phyloP scores from a whole-genome alignment of 768 basidiomycete genomes.

The Mycena haematopus region DNA sequence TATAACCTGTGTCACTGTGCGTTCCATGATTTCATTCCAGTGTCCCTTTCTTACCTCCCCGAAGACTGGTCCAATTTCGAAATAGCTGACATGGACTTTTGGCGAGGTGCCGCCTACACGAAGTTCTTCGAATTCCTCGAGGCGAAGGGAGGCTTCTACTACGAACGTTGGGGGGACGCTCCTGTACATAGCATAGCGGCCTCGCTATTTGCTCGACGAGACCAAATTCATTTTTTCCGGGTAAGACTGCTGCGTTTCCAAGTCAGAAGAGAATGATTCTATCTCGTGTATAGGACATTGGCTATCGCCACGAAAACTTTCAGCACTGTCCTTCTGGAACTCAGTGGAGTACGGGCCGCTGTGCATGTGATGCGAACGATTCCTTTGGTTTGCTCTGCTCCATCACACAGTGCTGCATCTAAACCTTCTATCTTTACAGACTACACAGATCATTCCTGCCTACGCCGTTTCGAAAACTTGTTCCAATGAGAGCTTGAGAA shows the following conservation, averaged over 20 bases:
- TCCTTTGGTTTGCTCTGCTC: conserved; percentile 63
- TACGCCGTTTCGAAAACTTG: conserved; percentile 45
- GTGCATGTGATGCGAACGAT: conserved; percentile 74
- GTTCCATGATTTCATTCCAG: conserved; percentile 28
- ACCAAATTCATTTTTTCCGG: conserved; percentile 60
- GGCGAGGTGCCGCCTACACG: conserved; percentile 83
- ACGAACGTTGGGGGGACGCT: conserved; percentile 86
- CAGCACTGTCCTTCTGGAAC: conserved; percentile 74
- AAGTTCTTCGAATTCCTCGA: conserved; percentile 87
- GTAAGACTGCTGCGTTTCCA: conserved; percentile 1
- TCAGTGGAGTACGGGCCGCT: conserved; percentile 62
- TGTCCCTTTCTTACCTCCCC: background rate
- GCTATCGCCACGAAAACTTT: conserved; percentile 82
- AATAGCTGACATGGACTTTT: conserved; percentile 90
- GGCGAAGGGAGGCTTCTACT: conserved; percentile 78
- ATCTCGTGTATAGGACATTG: conserved; percentile 68
- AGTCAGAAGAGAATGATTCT: background rate
- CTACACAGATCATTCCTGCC: conserved; percentile 49
- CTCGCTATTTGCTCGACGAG: conserved; percentile 69
- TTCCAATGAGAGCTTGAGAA: conserved; percentile 39
- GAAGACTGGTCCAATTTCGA: conserved; percentile 92
- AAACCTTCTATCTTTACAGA: conserved; percentile 35
- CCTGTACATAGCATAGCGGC: conserved; percentile 87
- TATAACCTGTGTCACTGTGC: conserved; percentile 73
- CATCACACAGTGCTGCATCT: background rate